Conservation (phyloP, 257 asterid species). For the Solanum tarapatanum region DNA sequence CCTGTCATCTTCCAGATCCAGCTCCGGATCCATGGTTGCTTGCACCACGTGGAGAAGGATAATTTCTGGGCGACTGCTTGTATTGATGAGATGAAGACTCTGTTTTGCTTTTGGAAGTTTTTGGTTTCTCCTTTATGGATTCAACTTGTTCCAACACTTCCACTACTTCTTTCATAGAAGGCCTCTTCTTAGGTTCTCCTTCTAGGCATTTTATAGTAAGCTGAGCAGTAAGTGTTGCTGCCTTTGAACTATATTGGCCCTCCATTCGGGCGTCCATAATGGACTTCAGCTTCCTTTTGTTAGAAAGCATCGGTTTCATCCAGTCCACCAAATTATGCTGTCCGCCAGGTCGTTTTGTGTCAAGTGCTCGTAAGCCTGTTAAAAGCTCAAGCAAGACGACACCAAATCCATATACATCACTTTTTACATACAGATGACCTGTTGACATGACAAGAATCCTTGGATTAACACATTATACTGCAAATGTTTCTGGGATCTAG, state of each 20-base stretch:
- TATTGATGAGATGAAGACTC: conserved; percentile 2
- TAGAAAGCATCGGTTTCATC: conserved; percentile 15
- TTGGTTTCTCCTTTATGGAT: conserved; percentile 10
- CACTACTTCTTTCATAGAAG: conserved; percentile 34
- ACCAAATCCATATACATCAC: conserved; percentile 42
- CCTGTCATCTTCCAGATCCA: conserved; percentile 10
- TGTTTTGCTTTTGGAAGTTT: conserved; percentile 1
- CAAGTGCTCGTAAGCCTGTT: conserved; percentile 33
- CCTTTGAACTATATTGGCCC: conserved; percentile 26
- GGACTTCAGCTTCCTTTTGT: conserved; percentile 18
- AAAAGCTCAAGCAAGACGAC: conserved; percentile 34
- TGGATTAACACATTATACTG: not conserved
- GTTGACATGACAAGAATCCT: not conserved
- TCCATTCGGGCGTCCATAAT: conserved; percentile 33
- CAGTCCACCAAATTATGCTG: conserved; percentile 27
- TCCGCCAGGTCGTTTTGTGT: conserved; percentile 18
- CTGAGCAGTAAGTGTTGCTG: conserved; percentile 19
- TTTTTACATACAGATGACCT: conserved; percentile 39
- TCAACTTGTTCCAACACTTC: conserved; percentile 31
- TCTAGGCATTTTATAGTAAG: conserved; percentile 31
- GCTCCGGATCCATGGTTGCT: conserved; percentile 2
- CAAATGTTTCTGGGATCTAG: not conserved
- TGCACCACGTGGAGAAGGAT: conserved; percentile 5
- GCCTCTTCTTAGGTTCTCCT: conserved; percentile 27
- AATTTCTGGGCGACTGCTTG: not conserved